A percentile compares a stretch with the other conserved stretches of the same genome.
These are phyloP conservation scores for Sporodiniella umbellata DNA, from an alignment of 371 early-diverging fungal species.

Conservation along the genomic window DNA sequence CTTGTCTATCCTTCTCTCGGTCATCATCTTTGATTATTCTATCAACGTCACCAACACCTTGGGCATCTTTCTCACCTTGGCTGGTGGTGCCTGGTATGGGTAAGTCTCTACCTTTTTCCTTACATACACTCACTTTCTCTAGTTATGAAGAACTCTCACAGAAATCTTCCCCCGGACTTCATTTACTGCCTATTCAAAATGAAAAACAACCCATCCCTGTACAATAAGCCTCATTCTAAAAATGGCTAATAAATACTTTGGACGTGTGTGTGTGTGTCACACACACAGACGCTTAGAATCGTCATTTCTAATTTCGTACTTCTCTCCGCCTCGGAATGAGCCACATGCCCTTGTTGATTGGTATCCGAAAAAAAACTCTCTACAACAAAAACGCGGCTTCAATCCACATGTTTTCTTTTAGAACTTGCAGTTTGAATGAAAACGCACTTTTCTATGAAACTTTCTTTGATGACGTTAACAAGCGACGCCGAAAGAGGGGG, in stretches of 20 bases:
- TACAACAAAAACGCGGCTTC: too few relatives aligned
- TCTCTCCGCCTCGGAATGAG: too few relatives aligned
- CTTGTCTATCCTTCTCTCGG: slow-evolving; percentile 73
- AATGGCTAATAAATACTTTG: neutral
- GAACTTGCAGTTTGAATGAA: too few relatives aligned
- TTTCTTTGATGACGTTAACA: too few relatives aligned
- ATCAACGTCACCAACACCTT: slow-evolving; percentile 66
- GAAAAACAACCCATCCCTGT: neutral
- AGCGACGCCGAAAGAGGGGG: too few relatives aligned
- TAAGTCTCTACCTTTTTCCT: slow-evolving; percentile 9
- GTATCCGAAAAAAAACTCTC: too few relatives aligned
- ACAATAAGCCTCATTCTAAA: neutral
- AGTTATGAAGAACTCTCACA: slow-evolving; percentile 1
- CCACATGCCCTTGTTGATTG: too few relatives aligned
- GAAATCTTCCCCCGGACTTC: neutral
- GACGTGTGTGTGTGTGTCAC: too few relatives aligned
- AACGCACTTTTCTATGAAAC: too few relatives aligned
- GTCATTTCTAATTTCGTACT: too few relatives aligned
- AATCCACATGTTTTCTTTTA: too few relatives aligned
- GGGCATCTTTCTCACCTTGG: slow-evolving; percentile 75
- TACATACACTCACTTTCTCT: neutral
- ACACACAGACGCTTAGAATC: too few relatives aligned
- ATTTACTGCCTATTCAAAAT: neutral
- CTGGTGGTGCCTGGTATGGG: slow-evolving; percentile 71
- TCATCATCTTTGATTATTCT: slow-evolving; percentile 68